Evolutionary conservation across 73 alveolate genomes (phyloP).

Genomic region (Durusdinium trenchii): DNA sequence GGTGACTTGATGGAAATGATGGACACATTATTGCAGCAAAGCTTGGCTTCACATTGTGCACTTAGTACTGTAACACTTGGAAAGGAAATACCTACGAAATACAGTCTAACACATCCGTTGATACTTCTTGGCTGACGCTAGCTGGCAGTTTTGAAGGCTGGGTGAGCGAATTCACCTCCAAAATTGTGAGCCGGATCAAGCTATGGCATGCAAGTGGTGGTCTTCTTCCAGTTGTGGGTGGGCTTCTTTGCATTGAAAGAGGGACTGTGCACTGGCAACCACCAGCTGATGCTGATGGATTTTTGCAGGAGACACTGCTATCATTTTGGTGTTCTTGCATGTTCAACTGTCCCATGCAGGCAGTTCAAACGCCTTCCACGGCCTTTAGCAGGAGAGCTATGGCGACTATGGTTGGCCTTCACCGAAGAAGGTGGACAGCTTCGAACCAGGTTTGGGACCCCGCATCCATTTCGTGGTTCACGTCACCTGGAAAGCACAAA

Average conservation of each 20-base stretch:
- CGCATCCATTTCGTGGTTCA: slow-evolving; percentile 58
- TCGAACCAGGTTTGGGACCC: slow-evolving; percentile 52
- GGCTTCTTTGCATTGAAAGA: slow-evolving; percentile 42
- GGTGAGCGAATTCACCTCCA: slow-evolving; percentile 76
- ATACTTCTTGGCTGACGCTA: too few relatives aligned
- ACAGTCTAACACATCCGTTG: background rate
- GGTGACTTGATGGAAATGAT: background rate
- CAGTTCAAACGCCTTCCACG: too few relatives aligned
- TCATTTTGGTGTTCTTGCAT: background rate
- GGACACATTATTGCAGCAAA: too few relatives aligned
- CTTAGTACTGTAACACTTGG: background rate
- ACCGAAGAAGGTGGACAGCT: background rate
- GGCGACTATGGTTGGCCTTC: slow-evolving; percentile 46
- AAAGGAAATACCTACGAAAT: background rate
- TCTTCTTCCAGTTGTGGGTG: slow-evolving; percentile 46
- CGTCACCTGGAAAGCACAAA: background rate
- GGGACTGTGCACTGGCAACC: slow-evolving; percentile 44
- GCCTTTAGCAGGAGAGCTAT: slow-evolving; percentile 31
- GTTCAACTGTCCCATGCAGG: background rate
- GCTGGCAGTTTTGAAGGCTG: slow-evolving; percentile 49
- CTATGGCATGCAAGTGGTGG: slow-evolving; percentile 50
- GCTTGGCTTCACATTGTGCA: too few relatives aligned
- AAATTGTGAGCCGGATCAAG: slow-evolving; percentile 78
- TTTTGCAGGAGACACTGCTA: background rate
- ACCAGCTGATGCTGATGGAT: background rate